Evolutionary conservation across 2,329 filamentous ascomycete genomes (phyloP).

Genomic region (Monosporascus sp.): DNA sequence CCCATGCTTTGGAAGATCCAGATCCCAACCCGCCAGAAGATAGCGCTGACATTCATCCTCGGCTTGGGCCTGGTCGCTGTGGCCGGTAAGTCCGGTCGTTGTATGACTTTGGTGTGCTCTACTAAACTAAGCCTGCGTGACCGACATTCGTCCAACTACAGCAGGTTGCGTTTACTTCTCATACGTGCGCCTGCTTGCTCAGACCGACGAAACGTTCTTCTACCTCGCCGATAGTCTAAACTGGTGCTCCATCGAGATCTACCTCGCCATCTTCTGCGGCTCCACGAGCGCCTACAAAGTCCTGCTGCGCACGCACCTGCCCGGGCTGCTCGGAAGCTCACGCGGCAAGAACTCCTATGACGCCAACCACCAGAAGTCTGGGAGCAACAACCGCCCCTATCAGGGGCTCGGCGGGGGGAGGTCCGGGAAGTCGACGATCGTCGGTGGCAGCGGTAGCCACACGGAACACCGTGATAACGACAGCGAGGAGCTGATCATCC

Average conservation of each 20-base stretch:
- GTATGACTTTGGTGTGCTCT: background rate
- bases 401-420: background rate
- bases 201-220: conserved; percentile 8
- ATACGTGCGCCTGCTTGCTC: conserved; percentile 6
- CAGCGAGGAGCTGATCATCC: conserved; percentile 5
- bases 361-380: background rate
- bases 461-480: background rate
- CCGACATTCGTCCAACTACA: background rate
- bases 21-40: conserved; percentile 2
- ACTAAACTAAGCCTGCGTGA: background rate
- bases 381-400: background rate
- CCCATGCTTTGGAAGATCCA: conserved; percentile 8
- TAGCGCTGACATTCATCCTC: conserved; percentile 3
- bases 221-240: conserved; percentile 7
- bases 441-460: background rate
- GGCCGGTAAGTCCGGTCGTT: conserved; percentile 1
- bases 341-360: background rate
- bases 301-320: conserved; percentile 3
- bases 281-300: conserved; percentile 3
- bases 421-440: background rate
- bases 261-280: conserved; percentile 8
- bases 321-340: background rate
- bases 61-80: conserved; percentile 5
- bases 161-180: conserved; percentile 6
- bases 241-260: conserved; percentile 9